Percentiles rank a stretch among this genome's conserved stretches.
phyloP scores from a whole-genome alignment of 2,329 filamentous ascomycete genomes.

The Aureobasidium sp. region DNA sequence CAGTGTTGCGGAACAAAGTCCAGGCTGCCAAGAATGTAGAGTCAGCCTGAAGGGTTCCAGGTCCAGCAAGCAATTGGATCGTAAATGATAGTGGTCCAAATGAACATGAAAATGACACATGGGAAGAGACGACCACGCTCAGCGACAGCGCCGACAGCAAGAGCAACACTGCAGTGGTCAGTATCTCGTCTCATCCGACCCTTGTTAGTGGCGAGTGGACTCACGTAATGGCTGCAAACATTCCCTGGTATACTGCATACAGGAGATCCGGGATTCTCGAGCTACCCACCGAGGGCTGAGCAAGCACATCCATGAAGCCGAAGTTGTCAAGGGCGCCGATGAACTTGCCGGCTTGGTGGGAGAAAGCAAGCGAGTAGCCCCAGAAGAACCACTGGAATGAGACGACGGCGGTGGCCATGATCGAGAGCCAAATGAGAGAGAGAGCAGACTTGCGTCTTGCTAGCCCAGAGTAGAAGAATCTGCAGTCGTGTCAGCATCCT shows the following conservation, averaged over 20 bases:
- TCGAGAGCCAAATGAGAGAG: constrained; percentile 74
- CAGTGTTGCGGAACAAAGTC: constrained; percentile 77
- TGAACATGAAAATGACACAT: constrained; percentile 84
- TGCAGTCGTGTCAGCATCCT: constrained; percentile 20
- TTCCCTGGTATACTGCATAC: constrained; percentile 79
- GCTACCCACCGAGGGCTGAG: constrained; percentile 65
- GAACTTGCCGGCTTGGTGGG: constrained; percentile 64
- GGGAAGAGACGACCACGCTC: constrained; percentile 84
- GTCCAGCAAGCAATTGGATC: constrained; percentile 94
- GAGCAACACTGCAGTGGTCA: constrained; percentile 53
- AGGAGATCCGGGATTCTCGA: constrained; percentile 69
- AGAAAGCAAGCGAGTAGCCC: constrained; percentile 80
- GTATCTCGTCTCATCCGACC: background rate
- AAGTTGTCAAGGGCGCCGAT: constrained; percentile 75
- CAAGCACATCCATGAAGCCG: constrained; percentile 69
- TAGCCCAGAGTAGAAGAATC: constrained; percentile 89
- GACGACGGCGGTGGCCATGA: constrained; percentile 71
- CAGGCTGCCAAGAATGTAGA: constrained; percentile 67
- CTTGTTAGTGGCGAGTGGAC: constrained; percentile 22
- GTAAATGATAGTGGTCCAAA: constrained; percentile 86
- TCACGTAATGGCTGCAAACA: constrained; percentile 83
- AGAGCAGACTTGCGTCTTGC: constrained; percentile 83
- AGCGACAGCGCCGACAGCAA: constrained; percentile 76
- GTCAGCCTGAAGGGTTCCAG: constrained; percentile 80
- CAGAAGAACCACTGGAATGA: constrained; percentile 95